Percentiles rank a stretch among this genome's conserved stretches.
Conservation (phyloP, 768 basidiomycete species). For the Mycena amicta region DNA sequence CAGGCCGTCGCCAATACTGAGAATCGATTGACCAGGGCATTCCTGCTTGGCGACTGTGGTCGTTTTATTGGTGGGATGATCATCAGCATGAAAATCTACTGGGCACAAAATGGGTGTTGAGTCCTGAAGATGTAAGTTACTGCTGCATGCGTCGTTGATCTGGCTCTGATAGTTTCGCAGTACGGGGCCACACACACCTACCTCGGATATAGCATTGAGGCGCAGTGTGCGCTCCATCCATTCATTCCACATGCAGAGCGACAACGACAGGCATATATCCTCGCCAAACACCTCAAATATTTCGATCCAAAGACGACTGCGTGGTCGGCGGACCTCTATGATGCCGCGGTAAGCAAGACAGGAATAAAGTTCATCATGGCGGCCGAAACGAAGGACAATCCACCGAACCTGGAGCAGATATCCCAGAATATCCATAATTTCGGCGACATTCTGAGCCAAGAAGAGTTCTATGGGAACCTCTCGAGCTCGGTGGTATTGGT, state of each 20-base stretch:
- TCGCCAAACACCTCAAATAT: neutral
- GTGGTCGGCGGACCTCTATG: neutral
- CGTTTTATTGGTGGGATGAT: slow-evolving; percentile 19
- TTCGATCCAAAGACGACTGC: neutral
- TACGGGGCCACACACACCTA: neutral
- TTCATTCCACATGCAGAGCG: neutral
- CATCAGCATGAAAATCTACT: slow-evolving; percentile 16
- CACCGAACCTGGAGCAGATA: too few species aligned
- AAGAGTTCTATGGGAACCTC: slow-evolving; percentile 6
- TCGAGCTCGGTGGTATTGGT: slow-evolving; percentile 9
- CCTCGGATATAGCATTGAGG: neutral
- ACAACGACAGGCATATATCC: neutral
- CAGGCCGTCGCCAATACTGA: too few species aligned
- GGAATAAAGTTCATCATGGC: too few species aligned
- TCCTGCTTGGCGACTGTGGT: slow-evolving; percentile 41
- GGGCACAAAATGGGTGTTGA: slow-evolving; percentile 37
- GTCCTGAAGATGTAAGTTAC: slow-evolving; percentile 27
- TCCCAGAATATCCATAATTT: too few species aligned
- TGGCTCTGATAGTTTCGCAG: neutral
- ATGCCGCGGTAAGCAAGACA: neutral
- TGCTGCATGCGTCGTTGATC: neutral
- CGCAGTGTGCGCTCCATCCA: neutral
- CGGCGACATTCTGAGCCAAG: slow-evolving; percentile 5
- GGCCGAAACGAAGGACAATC: too few species aligned
- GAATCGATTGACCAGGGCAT: too few species aligned